Evolutionary conservation across 2,329 filamentous ascomycete species (phyloP).

Genomic region (Diplodia mutila): DNA sequence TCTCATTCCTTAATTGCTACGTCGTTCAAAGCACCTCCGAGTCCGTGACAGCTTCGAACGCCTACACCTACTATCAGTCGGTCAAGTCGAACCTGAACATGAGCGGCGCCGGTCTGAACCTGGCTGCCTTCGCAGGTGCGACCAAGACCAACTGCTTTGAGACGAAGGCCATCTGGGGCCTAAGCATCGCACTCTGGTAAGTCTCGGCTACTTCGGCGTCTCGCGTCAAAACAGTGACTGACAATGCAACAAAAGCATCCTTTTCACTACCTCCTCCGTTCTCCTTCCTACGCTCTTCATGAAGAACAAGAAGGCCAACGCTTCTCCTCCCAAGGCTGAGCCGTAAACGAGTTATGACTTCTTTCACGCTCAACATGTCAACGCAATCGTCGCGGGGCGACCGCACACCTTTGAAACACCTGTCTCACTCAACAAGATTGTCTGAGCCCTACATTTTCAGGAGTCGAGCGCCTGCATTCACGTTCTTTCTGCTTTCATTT

Average conservation of each 20-base stretch:
- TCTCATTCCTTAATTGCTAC: slow-evolving; percentile 77
- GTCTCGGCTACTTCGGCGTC: slow-evolving; percentile 33
- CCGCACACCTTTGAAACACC: not conserved
- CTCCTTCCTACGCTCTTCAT: slow-evolving; percentile 54
- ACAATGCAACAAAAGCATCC: slow-evolving; percentile 39
- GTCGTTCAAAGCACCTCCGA: slow-evolving; percentile 54
- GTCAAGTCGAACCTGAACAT: slow-evolving; percentile 57
- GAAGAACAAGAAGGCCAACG: slow-evolving; percentile 52
- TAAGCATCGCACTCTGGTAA: slow-evolving; percentile 76
- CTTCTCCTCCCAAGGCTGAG: slow-evolving; percentile 37
- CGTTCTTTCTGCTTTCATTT: not conserved
- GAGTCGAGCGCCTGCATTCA: slow-evolving; percentile 6
- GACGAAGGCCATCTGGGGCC: slow-evolving; percentile 85
- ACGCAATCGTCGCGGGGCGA: not conserved
- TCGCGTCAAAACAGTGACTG: slow-evolving; percentile 22
- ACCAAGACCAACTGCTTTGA: slow-evolving; percentile 73
- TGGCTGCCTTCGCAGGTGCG: slow-evolving; percentile 62
- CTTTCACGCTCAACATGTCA: not conserved
- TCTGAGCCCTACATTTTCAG: not conserved
- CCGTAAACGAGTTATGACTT: slow-evolving; percentile 1
- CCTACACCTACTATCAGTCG: slow-evolving; percentile 58
- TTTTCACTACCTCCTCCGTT: slow-evolving; percentile 51
- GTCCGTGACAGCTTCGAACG: slow-evolving; percentile 42
- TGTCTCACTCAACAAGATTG: slow-evolving; percentile 7
- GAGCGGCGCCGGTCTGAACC: slow-evolving; percentile 54